Evolutionary conservation across 768 basidiomycete species (phyloP), one percentile per base, ranked within the genome.

Genomic region (Pleurotus sapidus): DNA sequence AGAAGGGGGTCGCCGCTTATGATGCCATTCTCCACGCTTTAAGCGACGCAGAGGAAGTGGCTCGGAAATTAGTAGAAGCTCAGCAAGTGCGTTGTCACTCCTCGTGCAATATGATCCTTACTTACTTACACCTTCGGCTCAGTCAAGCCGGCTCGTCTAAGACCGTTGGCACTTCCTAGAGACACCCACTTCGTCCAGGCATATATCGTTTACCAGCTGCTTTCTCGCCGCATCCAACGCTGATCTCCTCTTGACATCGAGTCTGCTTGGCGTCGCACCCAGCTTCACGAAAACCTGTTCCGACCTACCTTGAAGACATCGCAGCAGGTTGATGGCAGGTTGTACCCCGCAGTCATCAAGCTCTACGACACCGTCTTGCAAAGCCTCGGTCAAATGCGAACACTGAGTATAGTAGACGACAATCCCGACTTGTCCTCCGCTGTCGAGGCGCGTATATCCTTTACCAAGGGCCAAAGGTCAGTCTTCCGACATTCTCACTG

Each of bases 331-430:
- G 89, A 93, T 60, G 78, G 77, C 20, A 82, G 90, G 50, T 74
- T 89, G n/a, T 91, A 84, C 65, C 93, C 93, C 5, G 93, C 91
- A 0, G 77, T 96, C 6, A 88, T 97, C 68, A 96, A 96, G 70
- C 74, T 92, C 8, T 83, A 93, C 43, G 95, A 97, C 70, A 88
- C 90, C 2, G 80, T 93, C 27, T 70, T 96, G 17, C 93, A 96
- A 72, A 89, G 88, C 65, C 74, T 97, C 46, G 83, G 84, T 54
- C 91, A 93, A 69, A 90, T 96, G 84, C 78, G 90, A 24, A 83
- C 82, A 5, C 75, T 97, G 57, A 90, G 85, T 53, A 82, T 94
- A 39, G 91, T 96, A 12, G 93, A 96, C 64, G 92, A 94, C 68
- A 91, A 86, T 63, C 87, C 92, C 0, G 91, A 94, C 61, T 79